phyloP scores from a whole-genome alignment of 371 early-diverging fungal species.

The Dinochytrium kinnereticum region DNA sequence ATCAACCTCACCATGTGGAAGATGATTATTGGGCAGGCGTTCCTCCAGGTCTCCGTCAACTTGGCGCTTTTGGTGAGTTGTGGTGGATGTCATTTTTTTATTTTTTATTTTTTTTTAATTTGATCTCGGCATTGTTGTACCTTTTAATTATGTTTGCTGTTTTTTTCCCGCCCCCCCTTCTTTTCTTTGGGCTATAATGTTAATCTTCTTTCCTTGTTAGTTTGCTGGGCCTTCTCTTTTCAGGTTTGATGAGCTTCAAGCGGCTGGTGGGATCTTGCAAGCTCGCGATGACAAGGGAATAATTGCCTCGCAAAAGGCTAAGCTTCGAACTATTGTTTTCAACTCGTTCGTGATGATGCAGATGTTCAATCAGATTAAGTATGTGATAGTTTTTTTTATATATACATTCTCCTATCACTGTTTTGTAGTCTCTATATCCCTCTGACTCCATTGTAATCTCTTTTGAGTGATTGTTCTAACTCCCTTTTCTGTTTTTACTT shows the following conservation, averaged over 20 bases:
- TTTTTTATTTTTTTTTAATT: not conserved
- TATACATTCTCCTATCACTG: too few species aligned
- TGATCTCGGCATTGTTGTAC: too few species aligned
- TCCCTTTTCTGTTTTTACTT: not conserved
- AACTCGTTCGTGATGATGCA: constrained; percentile 96
- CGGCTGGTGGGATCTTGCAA: constrained; percentile 19
- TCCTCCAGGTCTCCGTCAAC: constrained; percentile 71
- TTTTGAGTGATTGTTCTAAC: too few species aligned
- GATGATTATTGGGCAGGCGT: constrained; percentile 87
- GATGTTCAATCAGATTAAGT: constrained; percentile 80
- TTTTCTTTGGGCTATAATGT: too few species aligned
- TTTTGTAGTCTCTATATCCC: too few species aligned
- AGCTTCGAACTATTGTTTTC: constrained; percentile 66
- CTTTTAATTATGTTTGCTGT: too few species aligned
- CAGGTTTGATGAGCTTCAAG: constrained; percentile 23
- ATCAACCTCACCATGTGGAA: constrained; percentile 89
- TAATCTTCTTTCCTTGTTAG: not conserved
- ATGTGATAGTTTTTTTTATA: not conserved
- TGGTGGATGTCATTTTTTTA: not conserved
- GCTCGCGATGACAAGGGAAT: not conserved
- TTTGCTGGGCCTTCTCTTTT: constrained; percentile 30
- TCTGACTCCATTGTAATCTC: too few species aligned
- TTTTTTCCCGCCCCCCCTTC: too few species aligned
- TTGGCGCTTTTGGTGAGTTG: constrained; percentile 33
- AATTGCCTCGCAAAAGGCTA: constrained; percentile 8